Evolutionary conservation across 495 filamentous ascomycete genomes (phyloP).

Genomic region (Penicillium samsonianum): DNA sequence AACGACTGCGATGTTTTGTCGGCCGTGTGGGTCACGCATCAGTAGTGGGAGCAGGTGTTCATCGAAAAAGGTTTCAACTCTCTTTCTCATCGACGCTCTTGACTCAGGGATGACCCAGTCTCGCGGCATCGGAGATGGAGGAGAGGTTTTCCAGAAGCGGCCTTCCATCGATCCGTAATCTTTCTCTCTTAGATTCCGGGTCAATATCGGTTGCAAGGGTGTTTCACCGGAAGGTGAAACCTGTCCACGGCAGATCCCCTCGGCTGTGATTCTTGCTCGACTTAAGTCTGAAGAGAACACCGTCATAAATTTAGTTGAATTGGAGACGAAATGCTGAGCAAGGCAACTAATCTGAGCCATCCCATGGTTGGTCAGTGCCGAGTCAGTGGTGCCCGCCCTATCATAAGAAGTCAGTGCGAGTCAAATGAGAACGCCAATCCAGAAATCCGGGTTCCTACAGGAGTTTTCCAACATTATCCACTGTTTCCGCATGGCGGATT

Average conservation of each 20-base stretch:
- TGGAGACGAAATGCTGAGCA: slow-evolving; percentile 36
- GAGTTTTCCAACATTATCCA: slow-evolving; percentile 76
- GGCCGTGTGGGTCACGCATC: slow-evolving; percentile 25
- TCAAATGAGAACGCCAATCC: background rate
- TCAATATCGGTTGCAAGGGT: slow-evolving; percentile 18
- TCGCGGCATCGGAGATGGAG: background rate
- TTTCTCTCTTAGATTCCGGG: slow-evolving; percentile 28
- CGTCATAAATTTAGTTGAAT: slow-evolving; percentile 50
- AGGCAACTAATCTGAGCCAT: slow-evolving; percentile 71
- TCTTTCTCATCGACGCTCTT: slow-evolving; percentile 58
- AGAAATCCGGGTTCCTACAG: slow-evolving; percentile 52
- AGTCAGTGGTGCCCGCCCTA: slow-evolving; percentile 80
- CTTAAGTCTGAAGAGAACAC: slow-evolving; percentile 81
- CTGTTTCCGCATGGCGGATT: slow-evolving; percentile 84
- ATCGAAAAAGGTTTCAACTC: slow-evolving; percentile 64
- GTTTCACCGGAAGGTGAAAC: background rate
- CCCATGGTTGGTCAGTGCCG: slow-evolving; percentile 78
- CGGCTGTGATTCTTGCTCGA: slow-evolving; percentile 65
- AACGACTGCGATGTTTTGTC: slow-evolving; percentile 61
- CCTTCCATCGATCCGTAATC: slow-evolving; percentile 34
- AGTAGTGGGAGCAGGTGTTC: slow-evolving; percentile 59
- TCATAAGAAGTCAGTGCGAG: slow-evolving; percentile 4
- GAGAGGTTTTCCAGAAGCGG: background rate
- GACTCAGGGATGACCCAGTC: slow-evolving; percentile 40
- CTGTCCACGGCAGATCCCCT: slow-evolving; percentile 27